A percentile compares a stretch with the other conserved stretches of the same genome.
These are phyloP conservation scores for Magnaporthiopsis incrustans DNA, from an alignment of 2,329 filamentous ascomycete species.

Conservation along the genomic window DNA sequence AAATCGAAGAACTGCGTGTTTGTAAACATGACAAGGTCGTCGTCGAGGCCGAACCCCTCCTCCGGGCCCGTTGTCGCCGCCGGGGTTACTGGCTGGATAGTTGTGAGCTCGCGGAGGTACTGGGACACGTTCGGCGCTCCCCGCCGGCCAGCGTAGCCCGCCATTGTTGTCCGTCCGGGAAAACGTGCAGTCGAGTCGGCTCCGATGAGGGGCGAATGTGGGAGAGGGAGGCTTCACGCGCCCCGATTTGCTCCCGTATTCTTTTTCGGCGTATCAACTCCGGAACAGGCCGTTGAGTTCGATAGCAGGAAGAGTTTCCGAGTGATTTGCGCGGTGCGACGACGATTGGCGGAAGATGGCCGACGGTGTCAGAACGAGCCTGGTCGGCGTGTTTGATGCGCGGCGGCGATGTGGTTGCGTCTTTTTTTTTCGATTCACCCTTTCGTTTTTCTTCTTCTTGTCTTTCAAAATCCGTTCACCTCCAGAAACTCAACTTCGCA, in stretches of 20 bases:
- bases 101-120: conserved; percentile 75
- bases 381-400: not conserved
- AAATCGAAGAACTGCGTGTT: conserved; percentile 79
- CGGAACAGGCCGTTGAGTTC: not conserved
- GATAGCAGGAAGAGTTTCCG: not conserved
- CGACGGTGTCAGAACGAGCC: too few species aligned
- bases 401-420: not conserved
- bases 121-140: conserved; percentile 74
- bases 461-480: not conserved
- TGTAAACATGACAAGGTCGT: conserved; percentile 71
- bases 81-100: conserved; percentile 45
- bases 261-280: too few species aligned
- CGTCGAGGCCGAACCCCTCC: conserved; percentile 55
- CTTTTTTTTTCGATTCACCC: not conserved
- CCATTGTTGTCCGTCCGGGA: not conserved
- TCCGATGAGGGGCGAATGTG: too few species aligned
- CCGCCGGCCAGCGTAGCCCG: conserved; percentile 61
- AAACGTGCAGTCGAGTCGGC: not conserved
- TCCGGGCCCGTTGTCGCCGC: conserved; percentile 33
- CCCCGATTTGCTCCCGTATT: too few species aligned
- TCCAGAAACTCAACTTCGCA: not conserved
- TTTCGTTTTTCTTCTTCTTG: not conserved
- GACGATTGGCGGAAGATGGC: not conserved
- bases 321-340: not conserved
- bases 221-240: too few species aligned